Percentiles rank a stretch among this genome's conserved stretches.
Evolutionary conservation across 495 filamentous ascomycete genomes (phyloP).

Genomic region (Hypoxylon lienhwacheense): DNA sequence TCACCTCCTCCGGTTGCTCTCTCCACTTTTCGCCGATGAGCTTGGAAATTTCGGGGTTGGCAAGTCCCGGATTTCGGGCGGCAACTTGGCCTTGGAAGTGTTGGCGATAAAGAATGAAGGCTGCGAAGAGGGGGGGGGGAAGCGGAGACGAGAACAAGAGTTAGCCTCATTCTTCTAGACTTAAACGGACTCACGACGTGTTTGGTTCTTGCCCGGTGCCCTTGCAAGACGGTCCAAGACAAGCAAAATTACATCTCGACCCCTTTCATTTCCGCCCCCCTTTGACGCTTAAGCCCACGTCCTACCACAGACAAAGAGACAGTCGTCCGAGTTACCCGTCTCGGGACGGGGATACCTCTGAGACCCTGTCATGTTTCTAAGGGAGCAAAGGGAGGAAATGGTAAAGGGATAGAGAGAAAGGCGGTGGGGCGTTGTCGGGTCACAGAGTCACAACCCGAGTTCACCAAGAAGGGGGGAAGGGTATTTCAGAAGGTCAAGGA

Average conservation of each 20-base stretch:
- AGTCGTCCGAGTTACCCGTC: constrained; percentile 25
- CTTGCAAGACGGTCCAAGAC: constrained; percentile 21
- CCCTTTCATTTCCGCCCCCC: constrained; percentile 36
- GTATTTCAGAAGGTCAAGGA: constrained; percentile 24
- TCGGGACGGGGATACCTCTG: constrained; percentile 19
- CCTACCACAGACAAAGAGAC: constrained; percentile 23
- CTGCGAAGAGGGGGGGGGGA: constrained; percentile 52
- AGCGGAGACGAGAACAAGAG: constrained; percentile 16
- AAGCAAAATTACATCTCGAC: constrained; percentile 30
- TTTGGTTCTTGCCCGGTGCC: constrained; percentile 7
- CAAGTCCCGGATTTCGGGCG: constrained; percentile 78
- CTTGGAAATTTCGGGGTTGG: constrained; percentile 97
- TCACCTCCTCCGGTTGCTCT: constrained; percentile 69
- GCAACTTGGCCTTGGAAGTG: constrained; percentile 85
- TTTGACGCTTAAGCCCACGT: constrained; percentile 30
- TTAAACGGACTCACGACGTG: constrained; percentile 7
- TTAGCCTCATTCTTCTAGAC: constrained; percentile 16
- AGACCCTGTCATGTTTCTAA: constrained; percentile 11
- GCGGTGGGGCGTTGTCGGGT: constrained; percentile 6
- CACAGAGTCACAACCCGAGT: constrained; percentile 12
- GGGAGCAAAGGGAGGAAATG: constrained; percentile 24
- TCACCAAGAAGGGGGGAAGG: constrained; percentile 13
- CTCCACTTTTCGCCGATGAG: constrained; percentile 96
- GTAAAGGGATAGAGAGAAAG: constrained; percentile 23
- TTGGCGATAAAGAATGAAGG: constrained; percentile 97